phyloP scores from a whole-genome alignment of 345 rosid genomes.

The Tarenaya hassleriana region DNA sequence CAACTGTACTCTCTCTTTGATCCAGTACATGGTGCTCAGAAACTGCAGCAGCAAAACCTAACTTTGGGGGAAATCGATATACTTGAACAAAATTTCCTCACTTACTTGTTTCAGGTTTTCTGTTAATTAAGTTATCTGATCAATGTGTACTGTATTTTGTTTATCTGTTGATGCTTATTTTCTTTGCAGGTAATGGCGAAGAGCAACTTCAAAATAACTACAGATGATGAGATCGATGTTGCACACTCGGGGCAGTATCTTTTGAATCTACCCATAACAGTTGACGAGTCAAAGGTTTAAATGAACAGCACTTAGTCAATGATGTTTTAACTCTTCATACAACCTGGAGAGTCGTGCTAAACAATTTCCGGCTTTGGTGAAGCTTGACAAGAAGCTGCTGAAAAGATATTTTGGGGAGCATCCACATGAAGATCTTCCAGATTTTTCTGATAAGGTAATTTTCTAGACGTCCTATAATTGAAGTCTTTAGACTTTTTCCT shows the following conservation, averaged over 20 bases:
- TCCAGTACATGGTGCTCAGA: conserved; percentile 68
- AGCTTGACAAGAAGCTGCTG: conserved; percentile 83
- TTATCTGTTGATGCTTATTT: conserved; percentile 6
- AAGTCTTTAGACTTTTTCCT: conserved; percentile 1
- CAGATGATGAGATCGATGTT: conserved; percentile 80
- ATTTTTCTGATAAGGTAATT: conserved; percentile 76
- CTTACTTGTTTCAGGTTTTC: conserved; percentile 78
- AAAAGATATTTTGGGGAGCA: conserved; percentile 65
- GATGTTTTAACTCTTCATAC: not conserved
- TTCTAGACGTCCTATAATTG: not conserved
- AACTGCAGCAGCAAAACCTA: conserved; percentile 70
- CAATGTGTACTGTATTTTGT: not conserved
- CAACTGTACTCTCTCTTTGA: conserved; percentile 92
- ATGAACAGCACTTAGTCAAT: not conserved
- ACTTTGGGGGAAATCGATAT: conserved; percentile 56
- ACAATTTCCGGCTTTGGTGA: conserved; percentile 24
- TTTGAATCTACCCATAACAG: conserved; percentile 80
- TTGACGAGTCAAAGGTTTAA: conserved; percentile 83
- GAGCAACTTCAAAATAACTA: conserved; percentile 81
- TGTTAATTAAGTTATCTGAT: not conserved
- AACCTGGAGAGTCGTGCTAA: not conserved
- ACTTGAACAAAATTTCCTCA: conserved; percentile 85
- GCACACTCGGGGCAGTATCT: conserved; percentile 90
- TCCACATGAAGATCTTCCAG: conserved; percentile 63
- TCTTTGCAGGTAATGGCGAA: conserved; percentile 70